Evolutionary conservation across 2,329 filamentous ascomycete species (phyloP).

Genomic region (Myriosclerotinia duriaeana): DNA sequence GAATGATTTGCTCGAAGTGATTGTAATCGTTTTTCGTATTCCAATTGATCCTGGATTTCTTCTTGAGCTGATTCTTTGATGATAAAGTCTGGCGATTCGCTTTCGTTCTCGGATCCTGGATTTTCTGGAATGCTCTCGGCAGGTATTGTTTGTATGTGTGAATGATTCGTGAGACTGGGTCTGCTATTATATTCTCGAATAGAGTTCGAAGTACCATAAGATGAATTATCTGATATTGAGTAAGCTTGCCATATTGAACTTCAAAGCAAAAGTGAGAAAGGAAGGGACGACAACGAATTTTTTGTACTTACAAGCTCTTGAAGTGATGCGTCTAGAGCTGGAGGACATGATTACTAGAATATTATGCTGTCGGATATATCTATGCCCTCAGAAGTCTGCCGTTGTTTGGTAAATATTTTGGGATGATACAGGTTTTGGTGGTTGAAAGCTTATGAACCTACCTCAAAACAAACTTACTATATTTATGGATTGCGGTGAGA

Average conservation of each 20-base stretch:
- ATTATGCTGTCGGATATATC: neutral
- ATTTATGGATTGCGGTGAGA: neutral
- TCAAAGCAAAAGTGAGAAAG: conserved; percentile 15
- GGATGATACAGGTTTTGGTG: neutral
- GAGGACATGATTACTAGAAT: conserved; percentile 4
- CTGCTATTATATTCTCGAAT: conserved; percentile 17
- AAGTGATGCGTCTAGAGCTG: conserved; percentile 4
- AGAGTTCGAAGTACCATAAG: conserved; percentile 3
- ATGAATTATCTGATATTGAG: conserved; percentile 16
- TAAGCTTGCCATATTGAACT: conserved; percentile 17
- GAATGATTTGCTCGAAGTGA: neutral
- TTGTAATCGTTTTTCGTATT: conserved; percentile 12
- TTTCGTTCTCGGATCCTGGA: neutral
- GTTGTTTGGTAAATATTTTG: neutral
- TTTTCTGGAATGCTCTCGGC: conserved; percentile 2
- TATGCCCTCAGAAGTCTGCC: neutral
- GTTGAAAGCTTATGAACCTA: neutral
- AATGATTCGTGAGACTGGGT: conserved; percentile 11
- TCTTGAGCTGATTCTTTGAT: conserved; percentile 22
- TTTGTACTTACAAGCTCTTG: conserved; percentile 17
- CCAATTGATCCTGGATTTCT: conserved; percentile 24
- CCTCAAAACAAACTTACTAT: conserved; percentile 9
- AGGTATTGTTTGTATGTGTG: conserved; percentile 22
- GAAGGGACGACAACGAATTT: conserved; percentile 19
- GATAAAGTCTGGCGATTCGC: conserved; percentile 14